A percentile compares a stretch with the other conserved stretches of the same genome.
Conservation (phyloP, 2,329 filamentous ascomycete genomes). For the Apiospora arundinis region DNA sequence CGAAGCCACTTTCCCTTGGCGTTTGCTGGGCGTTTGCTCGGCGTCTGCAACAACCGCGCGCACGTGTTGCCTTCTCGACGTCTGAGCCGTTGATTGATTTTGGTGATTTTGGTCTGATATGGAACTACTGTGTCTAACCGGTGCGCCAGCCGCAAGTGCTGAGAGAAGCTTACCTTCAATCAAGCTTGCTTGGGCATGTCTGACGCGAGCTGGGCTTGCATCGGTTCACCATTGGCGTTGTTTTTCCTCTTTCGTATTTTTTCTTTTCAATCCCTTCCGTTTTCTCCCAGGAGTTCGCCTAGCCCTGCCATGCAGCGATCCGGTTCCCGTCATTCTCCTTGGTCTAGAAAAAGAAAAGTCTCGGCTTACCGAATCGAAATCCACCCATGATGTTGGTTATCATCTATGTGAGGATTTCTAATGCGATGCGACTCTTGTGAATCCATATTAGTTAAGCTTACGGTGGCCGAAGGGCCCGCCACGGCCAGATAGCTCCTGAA, state of each 20-base stretch:
- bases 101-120: too few relatives aligned
- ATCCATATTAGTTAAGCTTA: neutral
- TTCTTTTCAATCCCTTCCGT: neutral
- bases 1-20: constrained; percentile 10
- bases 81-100: constrained; percentile 5
- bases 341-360: neutral
- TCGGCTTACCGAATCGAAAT: neutral
- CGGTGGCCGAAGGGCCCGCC: neutral
- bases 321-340: neutral
- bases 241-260: neutral
- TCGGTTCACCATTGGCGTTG: neutral
- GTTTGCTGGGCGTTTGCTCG: neutral
- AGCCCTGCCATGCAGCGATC: neutral
- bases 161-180: neutral
- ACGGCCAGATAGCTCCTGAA: neutral
- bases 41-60: neutral
- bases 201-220: neutral
- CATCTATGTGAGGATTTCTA: neutral
- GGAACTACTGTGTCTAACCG: neutral
- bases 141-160: constrained; percentile 12
- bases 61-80: constrained; percentile 8
- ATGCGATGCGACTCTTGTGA: neutral
- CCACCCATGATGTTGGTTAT: neutral
- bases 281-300: neutral
- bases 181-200: neutral